Percentiles rank a stretch among this genome's conserved stretches.
These are phyloP conservation scores for Pyrenochaeta sp. DNA, from an alignment of 2,329 filamentous ascomycete genomes.

Conservation along the genomic window DNA sequence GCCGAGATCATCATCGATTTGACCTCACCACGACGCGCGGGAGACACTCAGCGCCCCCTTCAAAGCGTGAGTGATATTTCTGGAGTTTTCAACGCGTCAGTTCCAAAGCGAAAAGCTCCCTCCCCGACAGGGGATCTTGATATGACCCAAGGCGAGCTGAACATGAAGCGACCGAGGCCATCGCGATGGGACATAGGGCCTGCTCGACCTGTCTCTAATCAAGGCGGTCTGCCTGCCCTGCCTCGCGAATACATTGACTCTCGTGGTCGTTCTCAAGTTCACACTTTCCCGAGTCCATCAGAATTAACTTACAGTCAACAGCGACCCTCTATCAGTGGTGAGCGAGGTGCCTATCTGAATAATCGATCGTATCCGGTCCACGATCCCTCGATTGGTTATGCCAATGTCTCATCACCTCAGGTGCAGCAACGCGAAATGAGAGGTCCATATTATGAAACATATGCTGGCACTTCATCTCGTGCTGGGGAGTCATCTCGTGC, in stretches of 20 bases:
- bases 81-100: slow-evolving; percentile 14
- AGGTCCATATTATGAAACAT: slow-evolving; percentile 23
- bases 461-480: slow-evolving; percentile 9
- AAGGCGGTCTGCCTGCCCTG: no score
- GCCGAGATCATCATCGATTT: slow-evolving; percentile 30
- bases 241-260: slow-evolving; percentile 16
- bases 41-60: slow-evolving; percentile 7
- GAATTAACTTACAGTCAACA: slow-evolving; percentile 37
- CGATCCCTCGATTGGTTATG: slow-evolving; percentile 11
- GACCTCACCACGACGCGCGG: slow-evolving; percentile 20
- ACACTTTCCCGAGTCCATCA: slow-evolving; percentile 18
- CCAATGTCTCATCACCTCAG: slow-evolving; percentile 19
- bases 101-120: slow-evolving; percentile 28
- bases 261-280: slow-evolving; percentile 13
- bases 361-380: slow-evolving; percentile 9
- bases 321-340: slow-evolving; percentile 10
- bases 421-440: slow-evolving; percentile 28
- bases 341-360: slow-evolving; percentile 11
- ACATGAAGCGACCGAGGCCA: slow-evolving; percentile 23
- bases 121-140: slow-evolving; percentile 13
- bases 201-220: slow-evolving; percentile 7
- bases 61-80: slow-evolving; percentile 11
- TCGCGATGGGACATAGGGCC: slow-evolving; percentile 13
- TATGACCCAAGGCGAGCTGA: slow-evolving; percentile 10
- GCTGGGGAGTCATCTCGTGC: slow-evolving; percentile 14